Evolutionary conservation across 805 yeast genomes (phyloP).

Genomic region (Danielia reshetovae): DNA sequence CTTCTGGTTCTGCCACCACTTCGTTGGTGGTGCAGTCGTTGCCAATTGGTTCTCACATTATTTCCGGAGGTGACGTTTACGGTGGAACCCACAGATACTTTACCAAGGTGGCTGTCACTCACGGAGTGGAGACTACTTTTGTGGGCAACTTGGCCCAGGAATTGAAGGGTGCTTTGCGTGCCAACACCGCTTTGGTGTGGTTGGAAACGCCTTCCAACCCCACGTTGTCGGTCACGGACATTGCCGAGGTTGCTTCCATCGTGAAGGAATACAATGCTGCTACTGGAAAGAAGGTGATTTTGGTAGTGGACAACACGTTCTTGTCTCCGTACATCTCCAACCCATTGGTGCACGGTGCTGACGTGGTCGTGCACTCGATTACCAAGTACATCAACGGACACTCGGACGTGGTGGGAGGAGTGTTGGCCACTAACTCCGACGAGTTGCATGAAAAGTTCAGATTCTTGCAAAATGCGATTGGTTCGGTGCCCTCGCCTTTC

Average conservation of each 20-base stretch:
- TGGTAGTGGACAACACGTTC: conserved; percentile 88
- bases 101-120: conserved; percentile 78
- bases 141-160: conserved; percentile 62
- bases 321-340: conserved; percentile 82
- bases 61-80: conserved; percentile 81
- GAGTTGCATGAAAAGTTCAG: conserved; percentile 59
- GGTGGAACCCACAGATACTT: conserved; percentile 92
- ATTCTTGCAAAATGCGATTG: conserved; percentile 83
- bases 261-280: conserved; percentile 43
- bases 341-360: conserved; percentile 82
- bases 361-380: conserved; percentile 82
- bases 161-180: conserved; percentile 49
- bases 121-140: conserved; percentile 68
- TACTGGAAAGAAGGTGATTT: conserved; percentile 48
- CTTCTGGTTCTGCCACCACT: conserved; percentile 86
- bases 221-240: conserved; percentile 75
- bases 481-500: conserved; percentile 86
- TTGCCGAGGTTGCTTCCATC: conserved; percentile 53
- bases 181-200: conserved; percentile 77
- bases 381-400: conserved; percentile 92
- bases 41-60: conserved; percentile 67
- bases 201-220: conserved; percentile 89
- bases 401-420: conserved; percentile 87
- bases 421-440: conserved; percentile 65
- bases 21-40: conserved; percentile 72